phyloP scores from a whole-genome alignment of 768 basidiomycete species.

The Antrodiella citrinella region DNA sequence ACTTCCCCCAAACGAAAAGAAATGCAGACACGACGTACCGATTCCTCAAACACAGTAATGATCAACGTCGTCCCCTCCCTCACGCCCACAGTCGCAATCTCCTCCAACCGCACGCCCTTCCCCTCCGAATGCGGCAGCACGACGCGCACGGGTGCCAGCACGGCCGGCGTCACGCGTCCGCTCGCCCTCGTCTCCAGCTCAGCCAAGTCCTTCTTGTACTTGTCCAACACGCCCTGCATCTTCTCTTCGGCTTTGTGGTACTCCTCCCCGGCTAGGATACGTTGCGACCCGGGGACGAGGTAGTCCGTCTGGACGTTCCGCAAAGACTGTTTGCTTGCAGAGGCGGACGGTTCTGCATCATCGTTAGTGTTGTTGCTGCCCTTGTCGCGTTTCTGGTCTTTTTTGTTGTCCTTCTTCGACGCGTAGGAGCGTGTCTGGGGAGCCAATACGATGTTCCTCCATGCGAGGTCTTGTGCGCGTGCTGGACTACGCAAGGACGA shows the following conservation, averaged over 20 bases:
- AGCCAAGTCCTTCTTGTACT: constrained; percentile 74
- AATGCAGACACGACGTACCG: constrained; percentile 35
- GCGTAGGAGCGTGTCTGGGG: constrained; percentile 2
- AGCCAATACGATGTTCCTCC: constrained; percentile 5
- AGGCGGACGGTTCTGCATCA: background rate
- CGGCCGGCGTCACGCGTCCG: constrained; percentile 67
- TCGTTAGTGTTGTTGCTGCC: background rate
- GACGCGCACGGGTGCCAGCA: constrained; percentile 65
- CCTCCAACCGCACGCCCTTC: constrained; percentile 38
- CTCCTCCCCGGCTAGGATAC: constrained; percentile 48
- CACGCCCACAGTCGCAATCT: constrained; percentile 75
- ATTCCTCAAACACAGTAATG: constrained; percentile 71
- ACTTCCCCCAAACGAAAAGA: too few species aligned
- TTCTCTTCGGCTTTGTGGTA: constrained; percentile 53
- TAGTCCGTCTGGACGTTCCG: constrained; percentile 37
- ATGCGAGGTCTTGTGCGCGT: background rate
- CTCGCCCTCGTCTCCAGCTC: constrained; percentile 60
- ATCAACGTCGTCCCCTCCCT: constrained; percentile 67
- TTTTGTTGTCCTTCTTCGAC: constrained; percentile 7
- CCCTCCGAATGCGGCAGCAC: constrained; percentile 29
- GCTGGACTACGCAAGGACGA: background rate
- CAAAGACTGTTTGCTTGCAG: constrained; percentile 1
- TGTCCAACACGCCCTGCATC: constrained; percentile 61
- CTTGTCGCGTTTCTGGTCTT: background rate
- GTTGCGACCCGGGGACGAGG: constrained; percentile 63